Evolutionary conservation across 2,329 filamentous ascomycete species (phyloP).

Genomic region (Botryotinia narcissicola): DNA sequence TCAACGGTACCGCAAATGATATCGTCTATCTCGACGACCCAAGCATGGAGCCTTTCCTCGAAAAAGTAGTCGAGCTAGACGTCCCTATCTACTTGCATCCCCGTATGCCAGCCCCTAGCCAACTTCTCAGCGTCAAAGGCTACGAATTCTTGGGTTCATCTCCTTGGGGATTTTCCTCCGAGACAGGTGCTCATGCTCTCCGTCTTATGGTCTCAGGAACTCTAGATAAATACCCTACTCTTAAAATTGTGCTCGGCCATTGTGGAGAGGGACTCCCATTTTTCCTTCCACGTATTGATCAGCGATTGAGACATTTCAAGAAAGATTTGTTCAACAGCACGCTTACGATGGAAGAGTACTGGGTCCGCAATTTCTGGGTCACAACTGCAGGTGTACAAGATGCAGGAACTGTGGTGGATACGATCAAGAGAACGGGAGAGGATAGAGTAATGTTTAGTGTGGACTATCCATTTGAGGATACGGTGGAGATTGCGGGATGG

Average conservation of each 20-base stretch:
- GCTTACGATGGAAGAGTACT: conserved; percentile 41
- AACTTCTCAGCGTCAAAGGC: conserved; percentile 29
- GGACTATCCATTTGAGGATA: conserved; percentile 30
- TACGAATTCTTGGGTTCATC: conserved; percentile 41
- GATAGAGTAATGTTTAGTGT: conserved; percentile 55
- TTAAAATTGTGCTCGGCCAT: conserved; percentile 31
- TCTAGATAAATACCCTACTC: conserved; percentile 27
- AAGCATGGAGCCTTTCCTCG: conserved; percentile 40
- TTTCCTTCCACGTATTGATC: background rate
- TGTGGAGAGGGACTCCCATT: conserved; percentile 32
- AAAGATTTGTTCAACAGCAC: background rate
- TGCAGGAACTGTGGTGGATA: conserved; percentile 44
- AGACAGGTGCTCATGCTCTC: conserved; percentile 31
- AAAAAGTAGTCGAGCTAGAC: conserved; percentile 40
- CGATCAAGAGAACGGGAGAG: conserved; percentile 40
- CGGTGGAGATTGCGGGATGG: conserved; percentile 25
- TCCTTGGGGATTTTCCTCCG: conserved; percentile 52
- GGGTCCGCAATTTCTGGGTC: conserved; percentile 55
- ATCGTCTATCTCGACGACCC: conserved; percentile 37
- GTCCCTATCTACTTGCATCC: conserved; percentile 46
- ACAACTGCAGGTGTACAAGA: conserved; percentile 51
- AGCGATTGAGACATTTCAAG: conserved; percentile 10
- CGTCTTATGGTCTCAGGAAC: conserved; percentile 30
- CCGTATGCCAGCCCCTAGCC: conserved; percentile 32
- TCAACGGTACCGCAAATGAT: conserved; percentile 29